Percentiles rank a stretch among this genome's conserved stretches.
Conservation (phyloP, 1,284 basidiomycete species). For the Ceratobasidium sp. region DNA sequence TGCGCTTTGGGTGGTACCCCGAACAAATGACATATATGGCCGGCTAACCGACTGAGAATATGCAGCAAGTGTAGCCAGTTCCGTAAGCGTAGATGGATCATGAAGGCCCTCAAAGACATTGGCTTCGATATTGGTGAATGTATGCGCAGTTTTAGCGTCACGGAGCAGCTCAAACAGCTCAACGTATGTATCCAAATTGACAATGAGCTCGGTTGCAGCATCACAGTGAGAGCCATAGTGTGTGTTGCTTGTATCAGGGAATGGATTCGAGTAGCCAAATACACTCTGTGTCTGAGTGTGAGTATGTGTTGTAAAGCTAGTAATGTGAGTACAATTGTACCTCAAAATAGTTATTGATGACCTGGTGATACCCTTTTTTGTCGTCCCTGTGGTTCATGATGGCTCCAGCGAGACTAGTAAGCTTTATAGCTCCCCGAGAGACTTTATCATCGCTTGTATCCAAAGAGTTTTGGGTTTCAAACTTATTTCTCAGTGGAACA, state of each 20-base stretch:
- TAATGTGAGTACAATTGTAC: background rate
- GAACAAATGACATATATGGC: slow-evolving; percentile 54
- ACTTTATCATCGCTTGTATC: background rate
- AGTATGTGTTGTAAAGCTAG: background rate
- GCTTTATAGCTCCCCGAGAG: slow-evolving; percentile 53
- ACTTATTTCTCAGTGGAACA: slow-evolving; percentile 52
- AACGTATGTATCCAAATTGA: background rate
- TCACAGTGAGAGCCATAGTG: slow-evolving; percentile 21
- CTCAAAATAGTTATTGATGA: slow-evolving; percentile 49
- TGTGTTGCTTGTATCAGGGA: slow-evolving; percentile 36
- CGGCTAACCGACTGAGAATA: slow-evolving; percentile 53
- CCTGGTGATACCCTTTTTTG: slow-evolving; percentile 55
- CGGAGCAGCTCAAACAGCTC: background rate
- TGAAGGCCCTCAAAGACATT: slow-evolving; percentile 55
- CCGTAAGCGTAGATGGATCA: slow-evolving; percentile 55
- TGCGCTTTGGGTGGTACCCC: slow-evolving; percentile 45
- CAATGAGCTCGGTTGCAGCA: slow-evolving; percentile 30
- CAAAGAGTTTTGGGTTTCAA: slow-evolving; percentile 46
- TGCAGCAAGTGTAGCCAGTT: slow-evolving; percentile 54
- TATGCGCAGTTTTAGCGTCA: background rate
- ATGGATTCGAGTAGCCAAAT: slow-evolving; percentile 15
- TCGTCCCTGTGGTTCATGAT: slow-evolving; percentile 55
- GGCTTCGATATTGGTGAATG: slow-evolving; percentile 50
- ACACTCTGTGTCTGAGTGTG: slow-evolving; percentile 16
- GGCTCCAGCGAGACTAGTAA: slow-evolving; percentile 52